Conservation (phyloP, 371 early-diverging fungal genomes). For the Entomophthora muscae region DNA sequence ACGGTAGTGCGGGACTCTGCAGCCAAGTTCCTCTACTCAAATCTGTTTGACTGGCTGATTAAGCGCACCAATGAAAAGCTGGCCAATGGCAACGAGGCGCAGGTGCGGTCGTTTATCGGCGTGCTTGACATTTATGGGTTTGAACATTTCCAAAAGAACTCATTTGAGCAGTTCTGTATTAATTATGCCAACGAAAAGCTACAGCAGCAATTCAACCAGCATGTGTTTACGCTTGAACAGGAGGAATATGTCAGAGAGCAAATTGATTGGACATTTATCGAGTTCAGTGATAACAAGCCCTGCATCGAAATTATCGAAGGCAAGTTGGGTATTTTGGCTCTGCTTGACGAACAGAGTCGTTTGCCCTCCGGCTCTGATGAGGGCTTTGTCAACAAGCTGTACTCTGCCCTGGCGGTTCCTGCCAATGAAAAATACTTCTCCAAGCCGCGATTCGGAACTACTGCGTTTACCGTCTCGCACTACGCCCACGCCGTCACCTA, state of each 20-base stretch:
- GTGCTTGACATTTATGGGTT: slow-evolving; percentile 95
- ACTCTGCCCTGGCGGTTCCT: slow-evolving; percentile 49
- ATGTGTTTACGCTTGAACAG: slow-evolving; percentile 89
- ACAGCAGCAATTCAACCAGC: slow-evolving; percentile 91
- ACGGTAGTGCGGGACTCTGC: slow-evolving; percentile 76
- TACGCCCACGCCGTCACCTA: slow-evolving; percentile 88
- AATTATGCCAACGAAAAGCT: slow-evolving; percentile 97
- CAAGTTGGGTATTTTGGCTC: slow-evolving; percentile 73
- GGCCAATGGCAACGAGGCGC: slow-evolving; percentile 30
- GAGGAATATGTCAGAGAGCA: slow-evolving; percentile 86
- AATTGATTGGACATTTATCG: slow-evolving; percentile 79
- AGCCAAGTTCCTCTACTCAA: slow-evolving; percentile 85
- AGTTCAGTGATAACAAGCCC: slow-evolving; percentile 98
- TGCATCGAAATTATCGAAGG: slow-evolving; percentile 98
- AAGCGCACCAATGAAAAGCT: slow-evolving; percentile 63
- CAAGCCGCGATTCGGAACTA: slow-evolving; percentile 74
- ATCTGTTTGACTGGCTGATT: slow-evolving; percentile 88
- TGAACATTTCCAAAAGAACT: slow-evolving; percentile 94
- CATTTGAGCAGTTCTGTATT: slow-evolving; percentile 99
- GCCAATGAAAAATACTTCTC: slow-evolving; percentile 57
- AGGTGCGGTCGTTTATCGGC: slow-evolving; percentile 62
- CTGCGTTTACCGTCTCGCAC: slow-evolving; percentile 70
- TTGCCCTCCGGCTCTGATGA: slow-evolving; percentile 81
- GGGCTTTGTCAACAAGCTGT: slow-evolving; percentile 68
- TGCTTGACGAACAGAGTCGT: slow-evolving; percentile 94